Conservation (phyloP, 73 alveolate genomes). For the Urostyla sp. region DNA sequence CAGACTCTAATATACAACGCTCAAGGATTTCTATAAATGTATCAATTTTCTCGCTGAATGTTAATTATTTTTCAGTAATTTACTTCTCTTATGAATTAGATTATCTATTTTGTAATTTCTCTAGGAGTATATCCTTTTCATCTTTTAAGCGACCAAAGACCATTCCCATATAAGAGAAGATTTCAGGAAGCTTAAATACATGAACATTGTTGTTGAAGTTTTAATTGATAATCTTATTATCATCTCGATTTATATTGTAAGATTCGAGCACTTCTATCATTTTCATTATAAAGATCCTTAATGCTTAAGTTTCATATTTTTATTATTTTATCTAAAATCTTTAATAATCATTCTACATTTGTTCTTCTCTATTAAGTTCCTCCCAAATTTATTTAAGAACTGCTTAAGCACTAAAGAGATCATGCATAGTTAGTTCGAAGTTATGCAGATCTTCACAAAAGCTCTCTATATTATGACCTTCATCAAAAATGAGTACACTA, state of each 20-base stretch:
- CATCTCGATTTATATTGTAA: slow-evolving; percentile 40
- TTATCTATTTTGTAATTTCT: slow-evolving; percentile 1
- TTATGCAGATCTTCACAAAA: slow-evolving; percentile 64
- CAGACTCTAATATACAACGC: slow-evolving; percentile 42
- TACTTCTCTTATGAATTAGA: slow-evolving; percentile 9
- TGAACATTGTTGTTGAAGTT: slow-evolving; percentile 44
- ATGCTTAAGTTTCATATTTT: slow-evolving; percentile 28
- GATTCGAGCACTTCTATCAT: slow-evolving; percentile 61
- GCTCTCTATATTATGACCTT: slow-evolving; percentile 91
- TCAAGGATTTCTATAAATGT: slow-evolving; percentile 26
- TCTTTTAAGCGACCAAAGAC: slow-evolving; percentile 55
- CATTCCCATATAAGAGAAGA: slow-evolving; percentile 28
- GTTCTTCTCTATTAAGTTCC: slow-evolving; percentile 42
- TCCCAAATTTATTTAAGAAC: slow-evolving; percentile 15
- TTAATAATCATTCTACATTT: not conserved
- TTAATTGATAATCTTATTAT: not conserved
- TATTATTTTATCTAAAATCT: slow-evolving; percentile 7
- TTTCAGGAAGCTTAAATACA: slow-evolving; percentile 53
- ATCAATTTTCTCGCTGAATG: slow-evolving; percentile 32
- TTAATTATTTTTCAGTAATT: not conserved
- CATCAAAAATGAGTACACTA: slow-evolving; percentile 88
- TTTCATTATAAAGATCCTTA: slow-evolving; percentile 40
- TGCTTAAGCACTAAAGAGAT: slow-evolving; percentile 33
- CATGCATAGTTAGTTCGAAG: slow-evolving; percentile 58
- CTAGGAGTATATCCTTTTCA: slow-evolving; percentile 54